Conservation (phyloP, 176 grass and related monocot species). For the Rhynchospora tenuis region DNA sequence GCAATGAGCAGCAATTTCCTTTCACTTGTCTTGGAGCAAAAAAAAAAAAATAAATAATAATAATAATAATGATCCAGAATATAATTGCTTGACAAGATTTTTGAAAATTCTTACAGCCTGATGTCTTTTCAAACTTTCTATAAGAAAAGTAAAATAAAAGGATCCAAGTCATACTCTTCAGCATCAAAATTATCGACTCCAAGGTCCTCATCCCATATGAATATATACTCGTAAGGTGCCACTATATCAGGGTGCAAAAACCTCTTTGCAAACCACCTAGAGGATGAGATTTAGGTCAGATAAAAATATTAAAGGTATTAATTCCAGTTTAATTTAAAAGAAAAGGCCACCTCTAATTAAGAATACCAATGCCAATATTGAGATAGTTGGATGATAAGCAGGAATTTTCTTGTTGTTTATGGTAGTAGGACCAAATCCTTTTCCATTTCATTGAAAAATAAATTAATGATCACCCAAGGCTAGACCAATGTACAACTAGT, state of each 20-base stretch:
- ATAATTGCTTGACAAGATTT: neutral
- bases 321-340: neutral
- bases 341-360: neutral
- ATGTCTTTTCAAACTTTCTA: neutral
- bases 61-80: neutral
- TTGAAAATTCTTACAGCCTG: neutral
- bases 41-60: neutral
- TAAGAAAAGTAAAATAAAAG: neutral
- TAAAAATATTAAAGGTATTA: neutral
- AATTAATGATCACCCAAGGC: neutral
- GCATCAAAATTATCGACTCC: constrained; percentile 41
- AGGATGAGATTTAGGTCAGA: neutral
- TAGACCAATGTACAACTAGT: neutral
- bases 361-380: neutral
- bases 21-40: neutral
- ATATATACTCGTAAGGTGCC: constrained; percentile 41
- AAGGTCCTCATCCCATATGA: constrained; percentile 25
- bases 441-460: neutral
- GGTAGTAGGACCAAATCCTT: neutral
- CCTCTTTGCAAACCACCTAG: constrained; percentile 45
- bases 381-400: neutral
- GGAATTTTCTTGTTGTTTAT: neutral
- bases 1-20: neutral
- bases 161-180: constrained; percentile 25
- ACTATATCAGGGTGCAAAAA: constrained; percentile 53